Evolutionary conservation across 352 stramenopile species (phyloP), one percentile per base, ranked within the genome.

Genomic region (Pythium aphanidermatum): DNA sequence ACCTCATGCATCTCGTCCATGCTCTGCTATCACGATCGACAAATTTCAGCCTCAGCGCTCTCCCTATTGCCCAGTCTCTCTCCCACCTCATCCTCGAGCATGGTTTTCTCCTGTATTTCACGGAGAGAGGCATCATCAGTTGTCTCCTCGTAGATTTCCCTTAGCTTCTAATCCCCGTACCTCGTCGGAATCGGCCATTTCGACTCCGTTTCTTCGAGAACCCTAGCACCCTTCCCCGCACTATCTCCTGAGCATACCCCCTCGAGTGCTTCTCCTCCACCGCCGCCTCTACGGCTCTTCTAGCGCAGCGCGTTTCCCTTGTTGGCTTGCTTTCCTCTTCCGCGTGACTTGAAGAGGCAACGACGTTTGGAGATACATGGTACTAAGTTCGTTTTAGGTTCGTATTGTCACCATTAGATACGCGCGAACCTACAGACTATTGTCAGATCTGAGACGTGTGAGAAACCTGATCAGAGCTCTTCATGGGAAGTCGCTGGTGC

Each of bases 1-100:
- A 83, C 24, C 39, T 85, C 70, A 34, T 89, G 68, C 52, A 83
- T 53, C 51, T 89, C 74, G 36, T 89, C 76, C 76, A 89, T 89
- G 52, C 76, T 89, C 76, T 89, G 36, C 19, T 20, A n/a, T n/a
- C n/a, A n/a, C n/a, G n/a, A n/a, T n/a, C n/a, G n/a, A n/a, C n/a
- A n/a, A n/a, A n/a, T n/a, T n/a, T n/a, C n/a, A n/a, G n/a, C n/a
- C n/a, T n/a, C n/a, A n/a, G n/a, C n/a, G n/a, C n/a, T n/a, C n/a
- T n/a, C n/a, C n/a, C n/a, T n/a, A n/a, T n/a, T n/a, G n/a, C n/a
- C n/a, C n/a, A n/a, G n/a, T n/a, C n/a, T n/a, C n/a, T n/a, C n/a
- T n/a, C n/a, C 6, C 35, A 81, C 70, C 63, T 85, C 58, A 41
- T 83, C 67, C 20, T 82, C 56, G 26, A 84, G 41, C 20, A 75